Evolutionary conservation across 208 protist genomes (phyloP).

Genomic region (Leishmania arabica): DNA sequence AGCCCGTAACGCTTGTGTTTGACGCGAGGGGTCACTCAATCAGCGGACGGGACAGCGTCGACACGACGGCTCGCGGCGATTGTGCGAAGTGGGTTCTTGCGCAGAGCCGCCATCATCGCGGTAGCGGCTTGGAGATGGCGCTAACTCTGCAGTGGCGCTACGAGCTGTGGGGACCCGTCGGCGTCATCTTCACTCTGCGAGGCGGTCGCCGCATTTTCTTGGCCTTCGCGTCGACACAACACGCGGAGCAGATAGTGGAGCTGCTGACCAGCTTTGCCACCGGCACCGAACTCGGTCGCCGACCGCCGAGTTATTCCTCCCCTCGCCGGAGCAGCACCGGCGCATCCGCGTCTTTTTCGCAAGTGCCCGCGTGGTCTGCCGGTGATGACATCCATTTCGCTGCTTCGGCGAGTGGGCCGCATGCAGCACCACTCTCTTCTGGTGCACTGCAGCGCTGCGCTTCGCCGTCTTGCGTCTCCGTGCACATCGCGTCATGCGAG

Average conservation of each 20-base stretch:
- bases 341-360: background rate
- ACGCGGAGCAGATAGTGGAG: slow-evolving; percentile 27
- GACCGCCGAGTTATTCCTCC: background rate
- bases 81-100: background rate
- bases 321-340: background rate
- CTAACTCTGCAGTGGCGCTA: slow-evolving; percentile 32
- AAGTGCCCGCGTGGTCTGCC: background rate
- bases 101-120: background rate
- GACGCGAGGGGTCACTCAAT: slow-evolving; percentile 12
- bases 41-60: background rate
- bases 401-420: background rate
- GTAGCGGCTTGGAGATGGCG: background rate
- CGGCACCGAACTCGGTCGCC: background rate
- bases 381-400: background rate
- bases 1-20: slow-evolving; percentile 32
- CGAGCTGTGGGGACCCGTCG: slow-evolving; percentile 45
- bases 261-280: slow-evolving; percentile 18
- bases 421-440: background rate
- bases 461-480: background rate
- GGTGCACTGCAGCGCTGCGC: no score
- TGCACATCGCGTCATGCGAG: background rate
- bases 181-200: slow-evolving; percentile 32
- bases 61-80: background rate
- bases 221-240: slow-evolving; percentile 24
- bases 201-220: slow-evolving; percentile 36